Conservation (phyloP, 768 basidiomycete species). For the Lentinula sp. region DNA sequence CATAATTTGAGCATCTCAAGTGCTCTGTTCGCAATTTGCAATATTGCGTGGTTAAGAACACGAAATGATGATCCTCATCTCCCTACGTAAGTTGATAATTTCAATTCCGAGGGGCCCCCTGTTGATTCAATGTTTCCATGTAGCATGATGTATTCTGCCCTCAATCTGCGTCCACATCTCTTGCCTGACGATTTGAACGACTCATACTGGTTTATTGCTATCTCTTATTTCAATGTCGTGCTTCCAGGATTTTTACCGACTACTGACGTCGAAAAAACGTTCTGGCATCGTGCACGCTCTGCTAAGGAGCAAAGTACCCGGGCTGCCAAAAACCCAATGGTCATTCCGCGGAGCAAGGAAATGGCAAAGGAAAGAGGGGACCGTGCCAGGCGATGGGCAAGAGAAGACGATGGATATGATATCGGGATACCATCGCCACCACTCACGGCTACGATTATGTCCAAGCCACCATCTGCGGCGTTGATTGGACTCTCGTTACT, state of each 20-base stretch:
- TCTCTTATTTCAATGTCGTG: conserved; percentile 78
- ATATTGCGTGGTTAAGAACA: conserved; percentile 64
- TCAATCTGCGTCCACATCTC: conserved; percentile 68
- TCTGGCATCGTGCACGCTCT: conserved; percentile 70
- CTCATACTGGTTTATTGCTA: conserved; percentile 80
- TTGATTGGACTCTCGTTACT: conserved; percentile 76
- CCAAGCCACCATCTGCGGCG: conserved; percentile 48
- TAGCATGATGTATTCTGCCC: conserved; percentile 82
- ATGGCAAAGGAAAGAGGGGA: conserved; percentile 62
- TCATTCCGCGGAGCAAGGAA: conserved; percentile 51
- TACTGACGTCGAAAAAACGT: conserved; percentile 35
- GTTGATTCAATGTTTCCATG: not conserved
- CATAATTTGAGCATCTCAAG: conserved; percentile 70
- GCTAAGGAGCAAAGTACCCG: conserved; percentile 64
- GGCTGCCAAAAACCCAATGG: conserved; percentile 59
- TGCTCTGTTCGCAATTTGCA: conserved; percentile 70
- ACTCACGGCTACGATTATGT: conserved; percentile 2
- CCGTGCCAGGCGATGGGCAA: conserved; percentile 62
- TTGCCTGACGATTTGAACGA: conserved; percentile 33
- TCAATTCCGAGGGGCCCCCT: not conserved
- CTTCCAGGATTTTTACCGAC: conserved; percentile 68
- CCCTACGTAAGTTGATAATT: conserved; percentile 38
- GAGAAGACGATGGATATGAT: conserved; percentile 64
- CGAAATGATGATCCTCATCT: conserved; percentile 35
- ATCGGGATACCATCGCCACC: not conserved